phyloP scores from a whole-genome alignment of 176 grass and related monocot genomes.

The Chloris gayana region DNA sequence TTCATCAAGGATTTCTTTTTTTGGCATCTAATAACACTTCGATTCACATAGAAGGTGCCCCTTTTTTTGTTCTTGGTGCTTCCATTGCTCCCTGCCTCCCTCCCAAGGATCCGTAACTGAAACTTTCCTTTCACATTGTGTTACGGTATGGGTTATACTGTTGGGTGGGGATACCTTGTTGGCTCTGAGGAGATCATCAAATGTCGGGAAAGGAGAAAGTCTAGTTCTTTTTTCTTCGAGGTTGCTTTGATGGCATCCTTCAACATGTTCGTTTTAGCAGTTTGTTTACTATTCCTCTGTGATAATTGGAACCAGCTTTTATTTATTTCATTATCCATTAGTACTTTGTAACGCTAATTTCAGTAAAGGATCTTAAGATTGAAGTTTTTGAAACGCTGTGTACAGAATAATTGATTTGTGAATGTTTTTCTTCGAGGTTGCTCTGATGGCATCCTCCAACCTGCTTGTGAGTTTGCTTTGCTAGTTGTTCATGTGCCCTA shows the following conservation, averaged over 20 bases:
- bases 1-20: background rate
- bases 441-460: background rate
- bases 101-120: background rate
- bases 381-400: background rate
- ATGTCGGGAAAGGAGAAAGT: background rate
- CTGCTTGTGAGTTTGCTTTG: background rate
- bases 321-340: background rate
- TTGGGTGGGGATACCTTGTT: background rate
- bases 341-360: background rate
- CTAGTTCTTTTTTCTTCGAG: background rate
- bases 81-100: background rate
- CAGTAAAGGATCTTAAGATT: background rate
- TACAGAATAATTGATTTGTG: background rate
- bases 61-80: background rate
- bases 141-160: background rate
- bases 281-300: background rate
- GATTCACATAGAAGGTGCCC: conserved; percentile 9
- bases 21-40: conserved; percentile 4
- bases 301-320: background rate
- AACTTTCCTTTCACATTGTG: background rate
- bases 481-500: background rate
- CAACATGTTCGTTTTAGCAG: background rate
- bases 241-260: background rate
- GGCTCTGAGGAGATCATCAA: conserved; percentile 6
- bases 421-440: background rate